phyloP scores from a whole-genome alignment of 2,329 filamentous ascomycete species.

The Fusarium burgessii region DNA sequence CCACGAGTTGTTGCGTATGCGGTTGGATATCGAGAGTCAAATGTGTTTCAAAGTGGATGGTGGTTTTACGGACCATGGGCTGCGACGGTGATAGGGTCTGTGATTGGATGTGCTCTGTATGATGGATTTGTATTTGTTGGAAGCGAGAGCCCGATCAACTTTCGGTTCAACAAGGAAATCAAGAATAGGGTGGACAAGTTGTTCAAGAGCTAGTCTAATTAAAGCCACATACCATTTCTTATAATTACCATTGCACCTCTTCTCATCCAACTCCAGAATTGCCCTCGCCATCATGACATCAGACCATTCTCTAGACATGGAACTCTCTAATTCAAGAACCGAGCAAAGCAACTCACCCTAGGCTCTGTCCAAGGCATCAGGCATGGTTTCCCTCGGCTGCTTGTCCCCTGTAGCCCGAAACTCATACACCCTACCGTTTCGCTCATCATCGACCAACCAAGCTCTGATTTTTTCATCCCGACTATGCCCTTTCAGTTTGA shows the following conservation, averaged over 20 bases:
- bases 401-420: neutral
- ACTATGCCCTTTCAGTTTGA: fast-evolving
- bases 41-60: slow-evolving; percentile 49
- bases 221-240: neutral
- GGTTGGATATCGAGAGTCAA: slow-evolving; percentile 46
- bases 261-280: neutral
- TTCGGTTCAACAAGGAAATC: neutral
- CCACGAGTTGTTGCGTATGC: slow-evolving; percentile 50
- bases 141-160: slow-evolving; percentile 30
- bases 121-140: slow-evolving; percentile 35
- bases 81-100: slow-evolving; percentile 20
- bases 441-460: neutral
- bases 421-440: neutral
- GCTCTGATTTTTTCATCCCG: neutral
- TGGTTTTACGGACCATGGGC: slow-evolving; percentile 40
- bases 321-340: too few species aligned
- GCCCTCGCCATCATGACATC: neutral
- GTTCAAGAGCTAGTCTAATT: neutral
- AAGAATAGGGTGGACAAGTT: slow-evolving; percentile 1
- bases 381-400: neutral
- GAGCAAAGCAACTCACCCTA: neutral
- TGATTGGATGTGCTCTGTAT: slow-evolving; percentile 21
- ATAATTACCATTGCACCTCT: neutral
- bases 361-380: neutral
- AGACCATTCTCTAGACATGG: neutral